A percentile compares a stretch with the other conserved stretches of the same genome.
Conservation (phyloP, 2,329 filamentous ascomycete species). For the Lachnellula suecica region DNA sequence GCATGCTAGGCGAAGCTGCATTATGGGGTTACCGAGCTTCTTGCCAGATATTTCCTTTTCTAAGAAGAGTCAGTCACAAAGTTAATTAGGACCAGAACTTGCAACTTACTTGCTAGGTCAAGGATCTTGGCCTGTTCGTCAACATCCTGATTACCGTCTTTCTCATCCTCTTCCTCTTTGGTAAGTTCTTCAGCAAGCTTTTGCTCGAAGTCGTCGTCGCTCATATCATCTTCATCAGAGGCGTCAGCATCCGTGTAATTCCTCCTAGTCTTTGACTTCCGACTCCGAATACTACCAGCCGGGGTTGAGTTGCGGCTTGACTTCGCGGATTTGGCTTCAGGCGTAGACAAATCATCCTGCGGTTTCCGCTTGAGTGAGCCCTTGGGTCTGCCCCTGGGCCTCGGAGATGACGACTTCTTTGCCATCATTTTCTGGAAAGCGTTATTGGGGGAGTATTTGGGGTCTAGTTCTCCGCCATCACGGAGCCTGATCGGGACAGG, state of each 20-base stretch:
- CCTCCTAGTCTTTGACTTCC: conserved; percentile 43
- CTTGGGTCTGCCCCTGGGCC: conserved; percentile 26
- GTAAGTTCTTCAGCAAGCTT: conserved; percentile 66
- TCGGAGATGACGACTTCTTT: conserved; percentile 11
- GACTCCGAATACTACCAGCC: conserved; percentile 47
- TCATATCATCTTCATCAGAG: conserved; percentile 63
- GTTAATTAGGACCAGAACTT: too few species aligned
- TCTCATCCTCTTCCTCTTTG: conserved; percentile 45
- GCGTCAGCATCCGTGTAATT: conserved; percentile 55
- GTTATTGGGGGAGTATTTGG: conserved; percentile 34
- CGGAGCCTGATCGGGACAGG: conserved; percentile 26
- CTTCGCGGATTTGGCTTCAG: conserved; percentile 68
- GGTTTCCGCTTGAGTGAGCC: conserved; percentile 58
- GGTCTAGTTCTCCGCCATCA: conserved; percentile 16
- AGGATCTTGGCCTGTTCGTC: conserved; percentile 65
- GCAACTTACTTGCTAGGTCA: conserved; percentile 68
- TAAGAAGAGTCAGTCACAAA: conserved; percentile 36
- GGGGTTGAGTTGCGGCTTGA: conserved; percentile 77
- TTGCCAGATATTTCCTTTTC: conserved; percentile 86
- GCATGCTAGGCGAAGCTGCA: conserved; percentile 88
- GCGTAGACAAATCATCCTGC: conserved; percentile 36
- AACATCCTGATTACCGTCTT: conserved; percentile 47
- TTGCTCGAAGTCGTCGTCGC: conserved; percentile 81
- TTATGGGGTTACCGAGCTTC: conserved; percentile 88
- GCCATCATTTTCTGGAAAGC: conserved; percentile 46